A percentile compares a stretch with the other conserved stretches of the same genome.
Conservation (phyloP, 2,329 filamentous ascomycete genomes). For the Alternaria rosae region DNA sequence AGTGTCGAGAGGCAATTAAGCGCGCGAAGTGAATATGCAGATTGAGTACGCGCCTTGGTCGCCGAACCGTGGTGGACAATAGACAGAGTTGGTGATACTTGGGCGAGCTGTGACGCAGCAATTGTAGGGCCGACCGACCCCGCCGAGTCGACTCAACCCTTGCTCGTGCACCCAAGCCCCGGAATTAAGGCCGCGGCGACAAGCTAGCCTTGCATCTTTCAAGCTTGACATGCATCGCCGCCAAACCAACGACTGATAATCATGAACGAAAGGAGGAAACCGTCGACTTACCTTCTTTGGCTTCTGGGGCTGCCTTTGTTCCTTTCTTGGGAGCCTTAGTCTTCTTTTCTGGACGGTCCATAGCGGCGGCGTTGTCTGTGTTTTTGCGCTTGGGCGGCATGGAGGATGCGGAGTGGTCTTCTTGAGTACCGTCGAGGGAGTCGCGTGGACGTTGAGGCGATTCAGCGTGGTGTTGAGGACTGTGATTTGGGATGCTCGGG, state of each 20-base stretch:
- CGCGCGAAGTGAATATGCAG: background rate
- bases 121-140: constrained; percentile 23
- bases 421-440: background rate
- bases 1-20: background rate
- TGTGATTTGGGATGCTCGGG: background rate
- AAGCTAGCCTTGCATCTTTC: constrained; percentile 4
- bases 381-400: constrained; percentile 24
- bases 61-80: constrained; percentile 7
- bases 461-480: background rate
- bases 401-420: background rate
- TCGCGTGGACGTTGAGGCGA: background rate
- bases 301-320: background rate
- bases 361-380: background rate
- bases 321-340: constrained; percentile 5
- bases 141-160: constrained; percentile 23
- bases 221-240: background rate
- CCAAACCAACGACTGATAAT: background rate
- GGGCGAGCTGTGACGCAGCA: constrained; percentile 27
- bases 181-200: constrained; percentile 18
- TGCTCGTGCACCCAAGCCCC: constrained; percentile 8
- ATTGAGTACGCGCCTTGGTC: background rate
- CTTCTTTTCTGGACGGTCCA: constrained; percentile 9
- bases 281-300: constrained; percentile 1
- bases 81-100: constrained; percentile 12
- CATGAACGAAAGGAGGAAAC: background rate